Evolutionary conservation across 345 rosid genomes (phyloP), one percentile per base, ranked within the genome.

Genomic region (Salix koriyanagi): DNA sequence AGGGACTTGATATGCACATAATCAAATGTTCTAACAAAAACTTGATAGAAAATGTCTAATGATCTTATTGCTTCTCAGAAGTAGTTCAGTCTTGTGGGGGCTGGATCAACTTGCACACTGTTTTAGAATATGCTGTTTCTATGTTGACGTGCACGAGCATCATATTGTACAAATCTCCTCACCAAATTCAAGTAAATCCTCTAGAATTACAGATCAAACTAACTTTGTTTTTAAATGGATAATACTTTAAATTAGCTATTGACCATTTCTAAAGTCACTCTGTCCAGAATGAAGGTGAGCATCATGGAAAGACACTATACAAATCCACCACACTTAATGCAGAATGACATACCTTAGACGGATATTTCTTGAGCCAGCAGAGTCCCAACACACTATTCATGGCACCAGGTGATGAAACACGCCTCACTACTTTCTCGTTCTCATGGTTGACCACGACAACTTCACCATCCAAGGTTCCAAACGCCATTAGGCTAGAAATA

Each of bases 391-490:
- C 90, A 62, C 92, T 93, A 79, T 89, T 91, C 88, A 83, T 86
- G 72, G 87, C 92, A 75, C 97, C 97, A 61, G 83, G 69, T 26
- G 94, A 93, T 50, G 97, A 90, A 52, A 92, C 85, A 82, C 85
- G 86, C 74, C 94, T 79, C 52, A 91, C 93, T 69, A 90, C 80
- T 83, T 91, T 93, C 82, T 85, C 92, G 70, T 79, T 90, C 86
- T 93, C 99, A 56, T 93, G 97, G 89, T 95, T 95, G 76, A 95
- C 83, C 69, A 91, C 92, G 74, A 95, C 89, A 30, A 95, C 92
- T 84, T 93, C 97, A 48, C 99, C 99, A 75, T 95, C 97, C 77
- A 95, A 83, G 79, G 99, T 95, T 70, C 97, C 97, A 84, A 88
- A 89, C 41, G 90, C 97, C 94, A 95, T 89, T 61, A 95, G 78